phyloP scores from a whole-genome alignment of 331 rosid genomes.

The Cucumis variabilis region DNA sequence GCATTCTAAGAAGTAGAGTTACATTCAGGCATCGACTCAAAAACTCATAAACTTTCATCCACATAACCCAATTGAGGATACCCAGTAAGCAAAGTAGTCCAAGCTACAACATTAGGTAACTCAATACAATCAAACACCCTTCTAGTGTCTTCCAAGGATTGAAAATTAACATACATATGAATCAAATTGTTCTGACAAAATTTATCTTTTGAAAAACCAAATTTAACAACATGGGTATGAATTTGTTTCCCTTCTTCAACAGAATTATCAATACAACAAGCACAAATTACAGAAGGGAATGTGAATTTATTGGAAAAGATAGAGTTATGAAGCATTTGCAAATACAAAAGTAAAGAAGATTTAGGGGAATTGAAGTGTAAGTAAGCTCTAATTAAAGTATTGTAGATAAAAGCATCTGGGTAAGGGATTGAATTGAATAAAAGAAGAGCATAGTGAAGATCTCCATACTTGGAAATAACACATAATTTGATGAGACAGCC shows the following conservation, averaged over 20 bases:
- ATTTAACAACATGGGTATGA: constrained; percentile 66
- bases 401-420: constrained; percentile 71
- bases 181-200: constrained; percentile 52
- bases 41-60: constrained; percentile 56
- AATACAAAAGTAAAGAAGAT: constrained; percentile 51
- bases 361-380: constrained; percentile 32
- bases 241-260: constrained; percentile 48
- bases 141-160: constrained; percentile 52
- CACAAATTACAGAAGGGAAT: constrained; percentile 57
- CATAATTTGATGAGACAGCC: constrained; percentile 65
- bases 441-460: constrained; percentile 58
- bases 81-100: constrained; percentile 67
- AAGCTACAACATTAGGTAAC: constrained; percentile 52
- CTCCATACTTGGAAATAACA: constrained; percentile 47
- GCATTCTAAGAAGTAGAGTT: constrained; percentile 72
- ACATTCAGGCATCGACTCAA: constrained; percentile 59
- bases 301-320: constrained; percentile 58
- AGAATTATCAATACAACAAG: constrained; percentile 43
- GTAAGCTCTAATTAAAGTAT: constrained; percentile 60
- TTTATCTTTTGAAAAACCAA: constrained; percentile 51
- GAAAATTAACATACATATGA: constrained; percentile 51
- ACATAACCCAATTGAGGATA: constrained; percentile 54
- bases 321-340: constrained; percentile 50
- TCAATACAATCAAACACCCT: constrained; percentile 57
- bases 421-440: constrained; percentile 51